These are phyloP conservation scores for Globisporangium irregulare DNA, from an alignment of 352 stramenopile species.

Conservation along the genomic window DNA sequence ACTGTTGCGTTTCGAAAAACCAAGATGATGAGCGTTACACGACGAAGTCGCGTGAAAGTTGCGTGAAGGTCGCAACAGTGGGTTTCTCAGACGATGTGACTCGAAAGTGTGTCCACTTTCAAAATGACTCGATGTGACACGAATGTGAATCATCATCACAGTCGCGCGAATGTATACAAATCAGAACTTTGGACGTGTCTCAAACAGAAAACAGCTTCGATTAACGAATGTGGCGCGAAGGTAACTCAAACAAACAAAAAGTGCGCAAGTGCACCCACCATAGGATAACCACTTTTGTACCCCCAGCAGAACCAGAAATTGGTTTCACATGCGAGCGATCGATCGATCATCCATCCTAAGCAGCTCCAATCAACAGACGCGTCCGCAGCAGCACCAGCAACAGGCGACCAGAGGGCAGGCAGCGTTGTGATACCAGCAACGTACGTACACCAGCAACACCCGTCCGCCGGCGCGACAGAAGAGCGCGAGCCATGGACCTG, in stretches of 20 bases:
- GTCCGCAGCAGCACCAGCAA: neutral
- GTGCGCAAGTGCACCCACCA: neutral
- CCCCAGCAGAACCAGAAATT: neutral
- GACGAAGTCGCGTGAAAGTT: neutral
- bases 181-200: neutral
- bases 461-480: neutral
- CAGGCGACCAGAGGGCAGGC: neutral
- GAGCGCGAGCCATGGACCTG: conserved; percentile 1
- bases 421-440: neutral
- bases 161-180: neutral
- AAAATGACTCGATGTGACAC: neutral
- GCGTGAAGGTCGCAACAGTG: neutral
- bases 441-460: neutral
- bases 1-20: neutral
- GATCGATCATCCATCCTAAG: neutral
- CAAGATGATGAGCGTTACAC: neutral
- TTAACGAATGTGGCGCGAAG: neutral
- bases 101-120: neutral
- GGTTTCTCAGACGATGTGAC: neutral
- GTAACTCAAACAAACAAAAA: neutral
- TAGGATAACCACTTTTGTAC: neutral
- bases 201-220: neutral
- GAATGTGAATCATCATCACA: neutral
- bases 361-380: neutral
- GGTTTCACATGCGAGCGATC: neutral